Base-by-base conservation (phyloP, 495 filamentous ascomycete genomes). In the Polyplosphaeria fusca region DNA sequence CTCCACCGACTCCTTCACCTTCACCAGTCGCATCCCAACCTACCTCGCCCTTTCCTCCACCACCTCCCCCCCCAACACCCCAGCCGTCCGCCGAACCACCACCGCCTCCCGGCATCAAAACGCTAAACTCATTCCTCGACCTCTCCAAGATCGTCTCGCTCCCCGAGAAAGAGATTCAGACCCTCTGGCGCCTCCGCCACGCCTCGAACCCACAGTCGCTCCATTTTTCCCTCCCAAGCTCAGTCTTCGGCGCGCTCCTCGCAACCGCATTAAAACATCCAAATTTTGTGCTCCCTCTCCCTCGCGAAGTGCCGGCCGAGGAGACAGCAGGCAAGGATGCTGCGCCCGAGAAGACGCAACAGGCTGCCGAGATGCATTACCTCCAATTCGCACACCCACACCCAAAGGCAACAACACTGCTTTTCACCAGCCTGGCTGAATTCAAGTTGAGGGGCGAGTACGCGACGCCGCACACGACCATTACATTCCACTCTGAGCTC, bases 141-240 rank as follows among this genome's bases (percentile, higher is more conserved):
- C 74, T 96, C 43, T 72, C 82, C 44, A 96, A 95, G 67, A 83
- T 85, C 38, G 73, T 74, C 43, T 62, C 70, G 25, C 86, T 96
- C 16, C 88, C 92, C 0, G 62, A 77, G n/a, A 83, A 85, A 63
- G 89, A 97, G 67, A 86, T 97, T 52, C 82, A 90, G 66, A 80
- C 84, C 23, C 79, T 96, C 64, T 98, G 93, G 93, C 87, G 91
- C 1, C 81, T 93, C n/a, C 87, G 87, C 18, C 89, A 96, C 73
- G 82, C 88, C 27, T 67, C 75, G 2, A 80, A 83, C 53, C 68
- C 83, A 0, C 72, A 79, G 60, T 87, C 88, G 24, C 83, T 98
- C 4, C 91, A 86, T 74, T 93, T 91, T 20, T 78, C 80, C 19
- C 84, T 98, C 56, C 88, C 89, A 0, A 62, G 83, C 0, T 69